Conservation (phyloP, 2,329 filamentous ascomycete genomes). For the Parascedosporium putredinis region DNA sequence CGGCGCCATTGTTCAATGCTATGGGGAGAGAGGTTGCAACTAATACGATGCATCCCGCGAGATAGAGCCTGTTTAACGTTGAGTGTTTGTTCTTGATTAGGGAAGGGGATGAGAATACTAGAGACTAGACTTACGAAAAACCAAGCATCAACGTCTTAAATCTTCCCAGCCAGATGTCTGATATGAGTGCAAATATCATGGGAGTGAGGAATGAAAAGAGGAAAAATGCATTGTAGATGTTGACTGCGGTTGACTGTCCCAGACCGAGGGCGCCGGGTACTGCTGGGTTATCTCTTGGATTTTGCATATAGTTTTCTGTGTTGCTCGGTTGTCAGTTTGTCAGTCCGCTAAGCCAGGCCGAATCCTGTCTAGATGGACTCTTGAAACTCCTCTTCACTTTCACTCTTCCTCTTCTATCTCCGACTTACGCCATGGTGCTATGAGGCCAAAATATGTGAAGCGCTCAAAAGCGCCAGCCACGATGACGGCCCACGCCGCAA, state of each 20-base stretch:
- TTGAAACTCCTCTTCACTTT: too few species aligned
- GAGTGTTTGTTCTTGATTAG: not conserved
- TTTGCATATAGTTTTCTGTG: conserved; percentile 32
- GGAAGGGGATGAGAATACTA: too few species aligned
- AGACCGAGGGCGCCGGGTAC: conserved; percentile 38
- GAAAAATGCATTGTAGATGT: conserved; percentile 35
- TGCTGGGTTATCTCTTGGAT: conserved; percentile 18
- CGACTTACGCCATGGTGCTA: conserved; percentile 4
- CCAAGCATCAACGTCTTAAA: conserved; percentile 47
- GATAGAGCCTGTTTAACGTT: not conserved
- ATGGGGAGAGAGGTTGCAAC: conserved; percentile 18
- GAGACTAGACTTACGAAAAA: conserved; percentile 14
- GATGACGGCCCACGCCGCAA: not conserved
- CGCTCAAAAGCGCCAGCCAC: not conserved
- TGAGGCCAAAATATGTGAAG: conserved; percentile 4
- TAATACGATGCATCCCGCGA: conserved; percentile 30
- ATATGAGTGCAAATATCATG: conserved; percentile 45
- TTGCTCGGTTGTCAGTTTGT: not conserved
- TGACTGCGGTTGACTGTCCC: conserved; percentile 37
- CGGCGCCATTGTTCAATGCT: conserved; percentile 5
- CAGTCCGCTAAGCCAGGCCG: too few species aligned
- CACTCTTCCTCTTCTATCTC: too few species aligned
- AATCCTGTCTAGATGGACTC: too few species aligned
- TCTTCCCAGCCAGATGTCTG: conserved; percentile 50
- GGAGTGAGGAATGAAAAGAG: conserved; percentile 42